Evolutionary conservation across 1,139 yeast species (phyloP).

Genomic region (Protomyces lactucae-debilis): DNA sequence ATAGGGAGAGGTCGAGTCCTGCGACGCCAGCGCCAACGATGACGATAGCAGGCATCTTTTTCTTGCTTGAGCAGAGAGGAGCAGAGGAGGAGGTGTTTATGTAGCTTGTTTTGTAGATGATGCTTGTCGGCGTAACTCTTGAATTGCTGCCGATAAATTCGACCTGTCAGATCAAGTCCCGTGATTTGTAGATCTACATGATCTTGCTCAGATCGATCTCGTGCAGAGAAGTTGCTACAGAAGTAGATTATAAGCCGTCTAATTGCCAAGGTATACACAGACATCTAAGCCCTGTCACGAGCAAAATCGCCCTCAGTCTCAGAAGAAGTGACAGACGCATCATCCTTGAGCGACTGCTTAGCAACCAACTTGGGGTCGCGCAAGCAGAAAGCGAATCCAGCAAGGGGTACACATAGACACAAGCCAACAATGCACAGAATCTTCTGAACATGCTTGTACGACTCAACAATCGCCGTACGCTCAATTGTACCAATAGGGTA

Average conservation of each 20-base stretch:
- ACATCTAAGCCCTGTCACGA: too few species aligned
- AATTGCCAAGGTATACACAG: too few species aligned
- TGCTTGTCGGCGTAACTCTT: too few species aligned
- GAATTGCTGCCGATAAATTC: too few species aligned
- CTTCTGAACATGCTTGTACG: slow-evolving; percentile 44
- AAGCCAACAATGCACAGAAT: slow-evolving; percentile 56
- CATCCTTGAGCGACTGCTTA: slow-evolving; percentile 19
- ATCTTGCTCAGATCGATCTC: too few species aligned
- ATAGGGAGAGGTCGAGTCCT: slow-evolving; percentile 8
- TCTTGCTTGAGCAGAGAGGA: background rate
- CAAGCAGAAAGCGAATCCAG: slow-evolving; percentile 21
- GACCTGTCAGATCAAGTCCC: too few species aligned
- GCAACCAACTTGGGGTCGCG: slow-evolving; percentile 17
- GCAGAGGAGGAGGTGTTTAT: too few species aligned
- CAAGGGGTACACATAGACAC: slow-evolving; percentile 16
- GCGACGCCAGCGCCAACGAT: slow-evolving; percentile 27
- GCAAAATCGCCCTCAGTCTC: background rate
- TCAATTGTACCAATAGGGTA: slow-evolving; percentile 30
- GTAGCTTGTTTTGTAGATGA: too few species aligned
- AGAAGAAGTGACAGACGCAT: background rate
- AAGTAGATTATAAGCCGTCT: too few species aligned
- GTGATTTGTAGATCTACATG: too few species aligned
- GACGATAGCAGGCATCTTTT: slow-evolving; percentile 15
- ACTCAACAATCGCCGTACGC: slow-evolving; percentile 30
- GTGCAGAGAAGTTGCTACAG: too few species aligned